Base-by-base conservation (phyloP, 2,329 filamentous ascomycete genomes). In the Cladosporium sp. region DNA sequence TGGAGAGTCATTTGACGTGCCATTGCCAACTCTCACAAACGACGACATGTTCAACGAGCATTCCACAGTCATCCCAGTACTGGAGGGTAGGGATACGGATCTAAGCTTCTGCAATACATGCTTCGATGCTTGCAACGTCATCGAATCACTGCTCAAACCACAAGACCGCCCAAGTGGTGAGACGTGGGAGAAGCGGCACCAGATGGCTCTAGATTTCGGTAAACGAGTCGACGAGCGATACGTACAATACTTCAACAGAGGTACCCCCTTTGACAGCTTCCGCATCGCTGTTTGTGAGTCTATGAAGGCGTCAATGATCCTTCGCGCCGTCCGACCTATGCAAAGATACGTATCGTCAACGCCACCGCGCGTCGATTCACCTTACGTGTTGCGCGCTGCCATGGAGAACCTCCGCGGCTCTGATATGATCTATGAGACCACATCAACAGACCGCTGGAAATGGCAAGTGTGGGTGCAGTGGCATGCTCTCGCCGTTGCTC, bases 401-500 rank as follows among this genome's bases (percentile, higher is more conserved):
- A 67, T 81, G 17, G 76, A 78, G 15, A 74, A 77, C 51, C 74
- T 83, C 52, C 77, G 81, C 58, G 69, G 78, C 17, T 69, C 69
- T 40, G 71, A 73, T 19, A 60, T 64, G 43, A 61, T 70, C 38
- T 66, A 68, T 25, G 67, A 70, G 51, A 72, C 72, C n/a, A 68
- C 70, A 3, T 73, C 71, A 43, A 70, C 67, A 1, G 71, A 73
- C 12, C 69, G 74, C 3, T 82, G 76, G 68, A 66, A 68, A 19
- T 83, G 81, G 78, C 80, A 80, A 74, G 72, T 75, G 1, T 83
- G 81, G 67, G 77, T 82, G 14, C 81, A 82, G 59, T 84, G 82
- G 82, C 81, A 84, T 62, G 76, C 80, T 7, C 70, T 84, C 0
- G 80, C 81, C 1, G 80, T 83, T 6, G 76, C 78, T 1, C 69